Evolutionary conservation across 805 yeast species (phyloP).

Genomic region (Blastobotrys terrestris): DNA sequence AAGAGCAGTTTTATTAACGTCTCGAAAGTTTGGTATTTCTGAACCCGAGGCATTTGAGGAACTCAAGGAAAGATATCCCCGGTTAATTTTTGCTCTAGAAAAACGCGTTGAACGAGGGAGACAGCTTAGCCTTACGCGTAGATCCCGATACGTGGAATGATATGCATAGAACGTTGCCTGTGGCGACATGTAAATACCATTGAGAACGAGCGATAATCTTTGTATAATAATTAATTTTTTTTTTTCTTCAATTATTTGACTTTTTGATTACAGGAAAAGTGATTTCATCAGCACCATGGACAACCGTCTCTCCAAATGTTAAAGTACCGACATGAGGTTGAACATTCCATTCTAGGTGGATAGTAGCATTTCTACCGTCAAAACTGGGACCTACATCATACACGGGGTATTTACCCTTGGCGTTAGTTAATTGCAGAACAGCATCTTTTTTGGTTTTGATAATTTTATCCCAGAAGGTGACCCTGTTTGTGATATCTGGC

Average conservation of each 20-base stretch:
- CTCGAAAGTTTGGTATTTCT: not conserved
- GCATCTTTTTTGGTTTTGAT: conserved; percentile 57
- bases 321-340: conserved; percentile 89
- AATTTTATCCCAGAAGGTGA: conserved; percentile 89
- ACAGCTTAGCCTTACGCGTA: not conserved
- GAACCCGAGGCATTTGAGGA: not conserved
- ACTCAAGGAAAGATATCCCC: not conserved
- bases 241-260: not conserved
- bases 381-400: conserved; percentile 72
- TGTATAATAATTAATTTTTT: not conserved
- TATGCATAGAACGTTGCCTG: not conserved
- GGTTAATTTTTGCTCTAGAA: not conserved
- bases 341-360: conserved; percentile 80
- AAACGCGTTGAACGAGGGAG: not conserved
- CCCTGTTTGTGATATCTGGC: conserved; percentile 43
- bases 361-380: conserved; percentile 51
- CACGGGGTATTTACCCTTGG: conserved; percentile 69
- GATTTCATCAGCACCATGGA: conserved; percentile 14
- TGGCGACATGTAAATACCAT: not conserved
- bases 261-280: conserved; percentile 12
- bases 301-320: conserved; percentile 52
- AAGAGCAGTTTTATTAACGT: not conserved
- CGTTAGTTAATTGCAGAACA: conserved; percentile 42
- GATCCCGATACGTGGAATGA: not conserved
- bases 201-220: not conserved